Base-by-base conservation (phyloP, 345 rosid genomes). In the Pistacia integerrima region DNA sequence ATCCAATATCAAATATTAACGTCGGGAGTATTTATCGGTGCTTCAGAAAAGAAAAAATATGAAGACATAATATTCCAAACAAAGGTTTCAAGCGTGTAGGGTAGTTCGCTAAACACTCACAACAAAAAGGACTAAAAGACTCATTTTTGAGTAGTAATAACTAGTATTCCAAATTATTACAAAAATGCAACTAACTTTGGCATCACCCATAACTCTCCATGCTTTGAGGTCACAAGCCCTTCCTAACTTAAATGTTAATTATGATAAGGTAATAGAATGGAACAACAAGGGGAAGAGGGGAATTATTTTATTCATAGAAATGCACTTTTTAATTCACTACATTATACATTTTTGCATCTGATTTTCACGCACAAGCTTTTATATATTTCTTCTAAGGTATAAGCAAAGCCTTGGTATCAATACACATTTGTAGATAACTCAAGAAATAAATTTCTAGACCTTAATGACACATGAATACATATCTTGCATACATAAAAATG, bases 221-320 rank as follows among this genome's bases (percentile, higher is more conserved):
- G 36, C 20, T 61, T 28, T 14, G 13, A 48, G 22, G 18, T 60
- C 67, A 20, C 10, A 38, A 70, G 22, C 64, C 57, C 16, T 30
- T 54, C 49, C 75, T 44, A 59, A 72, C 66, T 59, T 6, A 16
- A 69, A 69, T 16, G 28, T 30, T 52, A 18, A 38, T 38, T 51
- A 36, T 25, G 58, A 9, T 13, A 20, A 12, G 10, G 33, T 11
- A 49, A 67, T 67, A 33, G 44, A 69, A 69, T 20, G 44, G 48
- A 69, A 69, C 38, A n/a, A 70, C 11, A 46, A 17, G 28, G 51
- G 11, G 49, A 55, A 35, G 16, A 55, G 11, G 11, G 33, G 8
- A 35, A 70, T 55, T 12, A 62, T 56, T 55, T 63, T 70, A 69
- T 35, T 70, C 46, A 70, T 35, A 30, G 62, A 48, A 68, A 51